phyloP scores from a whole-genome alignment of 2,329 filamentous ascomycete species.

The Venturia carpophila region DNA sequence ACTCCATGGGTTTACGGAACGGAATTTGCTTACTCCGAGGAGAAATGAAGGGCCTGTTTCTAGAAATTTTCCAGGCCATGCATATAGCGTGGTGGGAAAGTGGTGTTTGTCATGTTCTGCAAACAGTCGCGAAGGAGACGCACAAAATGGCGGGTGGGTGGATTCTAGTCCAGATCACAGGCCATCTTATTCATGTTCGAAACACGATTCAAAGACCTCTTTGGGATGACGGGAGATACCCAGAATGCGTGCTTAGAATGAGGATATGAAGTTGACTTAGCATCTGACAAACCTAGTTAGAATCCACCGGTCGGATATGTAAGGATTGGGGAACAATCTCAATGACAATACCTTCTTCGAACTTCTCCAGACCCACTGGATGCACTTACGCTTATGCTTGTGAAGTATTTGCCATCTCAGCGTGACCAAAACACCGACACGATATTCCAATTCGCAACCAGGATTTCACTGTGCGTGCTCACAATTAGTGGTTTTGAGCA shows the following conservation, averaged over 20 bases:
- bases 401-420: background rate
- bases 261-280: background rate
- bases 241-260: background rate
- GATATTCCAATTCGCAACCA: too few relatives aligned
- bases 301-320: slow-evolving; percentile 2
- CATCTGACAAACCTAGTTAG: background rate
- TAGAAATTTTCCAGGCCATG: background rate
- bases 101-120: background rate
- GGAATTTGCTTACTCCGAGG: background rate
- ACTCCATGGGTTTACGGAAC: background rate
- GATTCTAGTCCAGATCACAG: background rate
- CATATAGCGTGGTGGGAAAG: slow-evolving; percentile 2
- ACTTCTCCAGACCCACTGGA: background rate
- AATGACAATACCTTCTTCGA: background rate
- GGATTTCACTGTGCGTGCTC: too few relatives aligned
- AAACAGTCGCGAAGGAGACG: background rate
- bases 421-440: too few relatives aligned
- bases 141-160: slow-evolving; percentile 6
- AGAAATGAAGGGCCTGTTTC: background rate
- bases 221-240: background rate
- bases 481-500: too few relatives aligned
- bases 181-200: background rate
- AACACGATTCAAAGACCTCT: background rate
- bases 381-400: background rate
- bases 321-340: background rate